Conservation (phyloP, 768 basidiomycete genomes). For the Suillus tomentosus region DNA sequence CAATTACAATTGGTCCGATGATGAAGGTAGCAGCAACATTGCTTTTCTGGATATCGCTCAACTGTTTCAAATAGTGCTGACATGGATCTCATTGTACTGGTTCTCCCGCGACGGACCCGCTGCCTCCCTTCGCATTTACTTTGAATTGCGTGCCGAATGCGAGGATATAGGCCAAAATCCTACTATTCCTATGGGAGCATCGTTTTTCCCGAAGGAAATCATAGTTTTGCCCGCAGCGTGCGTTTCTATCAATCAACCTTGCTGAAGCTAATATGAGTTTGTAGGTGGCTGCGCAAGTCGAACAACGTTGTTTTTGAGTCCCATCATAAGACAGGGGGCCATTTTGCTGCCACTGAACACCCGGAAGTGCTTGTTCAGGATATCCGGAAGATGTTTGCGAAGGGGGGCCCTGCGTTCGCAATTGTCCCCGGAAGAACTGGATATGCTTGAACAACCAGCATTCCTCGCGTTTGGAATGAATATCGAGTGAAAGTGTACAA, state of each 20-base stretch:
- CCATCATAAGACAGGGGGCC: conserved; percentile 53
- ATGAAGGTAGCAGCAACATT: conserved; percentile 45
- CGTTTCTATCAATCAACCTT: conserved; percentile 21
- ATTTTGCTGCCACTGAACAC: conserved; percentile 57
- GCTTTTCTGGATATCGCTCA: background rate
- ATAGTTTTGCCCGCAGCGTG: conserved; percentile 38
- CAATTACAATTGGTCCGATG: conserved; percentile 56
- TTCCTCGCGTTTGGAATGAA: background rate
- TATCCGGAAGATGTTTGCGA: conserved; percentile 58
- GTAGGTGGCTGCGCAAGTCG: conserved; percentile 45
- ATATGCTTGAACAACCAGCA: conserved; percentile 28
- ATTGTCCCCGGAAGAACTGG: conserved; percentile 50
- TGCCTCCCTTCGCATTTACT: conserved; percentile 61
- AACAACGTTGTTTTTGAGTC: conserved; percentile 49
- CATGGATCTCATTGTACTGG: conserved; percentile 61
- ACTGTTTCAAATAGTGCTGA: conserved; percentile 44
- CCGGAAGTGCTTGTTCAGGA: conserved; percentile 52
- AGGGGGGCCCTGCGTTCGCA: conserved; percentile 48
- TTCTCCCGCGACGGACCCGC: conserved; percentile 62
- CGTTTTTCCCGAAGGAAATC: conserved; percentile 55
- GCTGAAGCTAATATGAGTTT: conserved; percentile 7
- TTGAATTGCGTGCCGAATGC: conserved; percentile 36
- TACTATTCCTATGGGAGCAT: conserved; percentile 49
- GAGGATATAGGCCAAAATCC: background rate
- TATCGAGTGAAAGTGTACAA: background rate